Evolutionary conservation across 345 rosid species (phyloP).

Genomic region (Arabidopsis arenosa): DNA sequence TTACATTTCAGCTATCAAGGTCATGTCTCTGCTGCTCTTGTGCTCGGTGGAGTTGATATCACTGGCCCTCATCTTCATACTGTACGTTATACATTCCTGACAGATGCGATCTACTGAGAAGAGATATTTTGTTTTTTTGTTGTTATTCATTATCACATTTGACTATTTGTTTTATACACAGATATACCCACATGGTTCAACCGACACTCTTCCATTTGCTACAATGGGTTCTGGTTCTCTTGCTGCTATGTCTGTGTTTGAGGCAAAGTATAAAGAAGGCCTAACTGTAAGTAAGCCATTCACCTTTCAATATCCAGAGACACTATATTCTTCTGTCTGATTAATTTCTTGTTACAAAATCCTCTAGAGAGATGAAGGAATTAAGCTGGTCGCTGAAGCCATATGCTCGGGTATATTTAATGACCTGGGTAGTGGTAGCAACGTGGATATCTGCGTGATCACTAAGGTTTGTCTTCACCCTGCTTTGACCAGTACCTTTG

Average conservation of each 20-base stretch:
- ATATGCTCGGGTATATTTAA: constrained; percentile 81
- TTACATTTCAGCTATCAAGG: constrained; percentile 71
- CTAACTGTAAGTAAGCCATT: constrained; percentile 60
- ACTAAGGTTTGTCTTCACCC: constrained; percentile 60
- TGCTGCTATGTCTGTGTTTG: constrained; percentile 85
- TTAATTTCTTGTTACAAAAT: constrained; percentile 22
- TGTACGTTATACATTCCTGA: constrained; percentile 46
- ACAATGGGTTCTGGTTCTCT: constrained; percentile 96
- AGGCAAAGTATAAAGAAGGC: constrained; percentile 81
- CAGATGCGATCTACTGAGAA: neutral
- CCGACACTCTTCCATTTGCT: constrained; percentile 85
- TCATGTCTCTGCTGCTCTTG: constrained; percentile 74
- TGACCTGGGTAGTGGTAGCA: constrained; percentile 90
- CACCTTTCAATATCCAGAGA: neutral
- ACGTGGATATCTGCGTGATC: constrained; percentile 86
- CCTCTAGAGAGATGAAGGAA: constrained; percentile 74
- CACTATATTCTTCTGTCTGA: constrained; percentile 9
- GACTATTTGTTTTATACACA: constrained; percentile 35
- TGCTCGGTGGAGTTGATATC: constrained; percentile 89
- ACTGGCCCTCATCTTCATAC: constrained; percentile 86
- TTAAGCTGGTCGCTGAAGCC: constrained; percentile 67
- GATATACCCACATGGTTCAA: constrained; percentile 91
- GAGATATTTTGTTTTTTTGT: neutral
- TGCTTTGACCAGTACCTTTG: neutral
- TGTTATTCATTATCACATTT: constrained; percentile 22